Conservation (phyloP, 2,329 filamentous ascomycete genomes). For the Penicillium sp. region DNA sequence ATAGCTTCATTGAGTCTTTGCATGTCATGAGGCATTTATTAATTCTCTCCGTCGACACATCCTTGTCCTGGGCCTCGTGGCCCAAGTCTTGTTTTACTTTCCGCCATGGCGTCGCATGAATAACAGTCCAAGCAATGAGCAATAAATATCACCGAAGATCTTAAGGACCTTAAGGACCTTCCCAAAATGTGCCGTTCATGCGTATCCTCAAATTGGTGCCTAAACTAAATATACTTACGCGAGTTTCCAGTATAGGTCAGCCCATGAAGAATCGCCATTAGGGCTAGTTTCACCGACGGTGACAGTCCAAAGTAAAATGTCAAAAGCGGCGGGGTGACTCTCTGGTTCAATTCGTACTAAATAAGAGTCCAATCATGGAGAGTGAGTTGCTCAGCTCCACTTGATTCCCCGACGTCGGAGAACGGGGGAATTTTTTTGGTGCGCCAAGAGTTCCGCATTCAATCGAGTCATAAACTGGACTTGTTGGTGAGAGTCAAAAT, state of each 20-base stretch:
- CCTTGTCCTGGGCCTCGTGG: background rate
- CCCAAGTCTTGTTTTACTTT: background rate
- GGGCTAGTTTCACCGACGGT: background rate
- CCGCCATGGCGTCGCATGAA: background rate
- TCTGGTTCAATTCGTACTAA: no score
- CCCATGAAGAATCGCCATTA: background rate
- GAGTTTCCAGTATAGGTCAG: background rate
- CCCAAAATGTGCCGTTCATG: background rate
- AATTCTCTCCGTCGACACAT: conserved; percentile 1
- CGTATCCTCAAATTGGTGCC: background rate
- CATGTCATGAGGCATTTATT: conserved; percentile 14
- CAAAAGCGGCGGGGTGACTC: background rate
- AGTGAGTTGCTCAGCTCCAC: conserved; percentile 11
- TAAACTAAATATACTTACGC: background rate
- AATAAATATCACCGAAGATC: background rate
- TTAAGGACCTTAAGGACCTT: background rate
- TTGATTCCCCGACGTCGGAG: conserved; percentile 21
- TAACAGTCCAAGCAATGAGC: background rate
- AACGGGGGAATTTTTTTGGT: conserved; percentile 14
- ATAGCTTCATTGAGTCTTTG: conserved; percentile 1
- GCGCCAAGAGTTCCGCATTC: conserved; percentile 21
- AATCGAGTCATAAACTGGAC: conserved; percentile 19
- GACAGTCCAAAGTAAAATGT: background rate
- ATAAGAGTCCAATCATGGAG: conserved; percentile 4
- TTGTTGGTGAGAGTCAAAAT: background rate